These are phyloP conservation scores for Penicillium roqueforti DNA, from an alignment of 495 filamentous ascomycete species.

Conservation along the genomic window DNA sequence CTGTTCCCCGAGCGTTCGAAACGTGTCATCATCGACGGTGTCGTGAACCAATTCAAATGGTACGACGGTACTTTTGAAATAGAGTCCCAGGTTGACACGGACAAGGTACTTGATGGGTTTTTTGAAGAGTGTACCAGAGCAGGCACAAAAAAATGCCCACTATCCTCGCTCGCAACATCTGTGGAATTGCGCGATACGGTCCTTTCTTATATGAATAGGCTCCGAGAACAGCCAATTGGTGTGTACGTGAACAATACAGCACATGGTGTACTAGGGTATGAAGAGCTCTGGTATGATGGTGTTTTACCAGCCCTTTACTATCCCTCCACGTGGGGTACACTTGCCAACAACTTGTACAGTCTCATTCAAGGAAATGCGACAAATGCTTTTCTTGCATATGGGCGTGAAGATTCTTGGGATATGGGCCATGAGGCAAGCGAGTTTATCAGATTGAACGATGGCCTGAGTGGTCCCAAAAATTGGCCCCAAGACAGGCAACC, in stretches of 20 bases:
- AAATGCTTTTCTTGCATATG: too few species aligned
- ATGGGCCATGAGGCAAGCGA: slow-evolving; percentile 4
- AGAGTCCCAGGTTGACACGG: too few species aligned
- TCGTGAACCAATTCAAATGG: slow-evolving; percentile 25
- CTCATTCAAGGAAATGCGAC: slow-evolving; percentile 42
- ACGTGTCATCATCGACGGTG: slow-evolving; percentile 16
- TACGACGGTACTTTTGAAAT: too few species aligned
- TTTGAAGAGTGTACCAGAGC: slow-evolving; percentile 43
- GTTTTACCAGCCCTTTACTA: slow-evolving; percentile 37
- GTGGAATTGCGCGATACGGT: slow-evolving; percentile 28
- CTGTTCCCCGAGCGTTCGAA: slow-evolving; percentile 14
- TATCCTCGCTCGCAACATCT: slow-evolving; percentile 26
- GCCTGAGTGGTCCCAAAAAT: slow-evolving; percentile 1
- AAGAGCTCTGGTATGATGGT: slow-evolving; percentile 29
- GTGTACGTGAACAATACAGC: slow-evolving; percentile 40
- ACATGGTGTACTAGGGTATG: slow-evolving; percentile 36
- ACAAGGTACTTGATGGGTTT: slow-evolving; percentile 38
- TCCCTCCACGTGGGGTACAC: slow-evolving; percentile 31
- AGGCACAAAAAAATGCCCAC: slow-evolving; percentile 20
- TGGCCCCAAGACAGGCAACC: slow-evolving; percentile 6
- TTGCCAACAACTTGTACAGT: slow-evolving; percentile 33
- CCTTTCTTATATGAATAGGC: slow-evolving; percentile 16
- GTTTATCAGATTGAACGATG: slow-evolving; percentile 12
- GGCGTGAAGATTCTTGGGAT: too few species aligned
- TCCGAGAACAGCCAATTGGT: slow-evolving; percentile 30